A percentile compares a stretch with the other conserved stretches of the same genome.
Conservation (phyloP, 768 basidiomycete species). For the Russula sp. region DNA sequence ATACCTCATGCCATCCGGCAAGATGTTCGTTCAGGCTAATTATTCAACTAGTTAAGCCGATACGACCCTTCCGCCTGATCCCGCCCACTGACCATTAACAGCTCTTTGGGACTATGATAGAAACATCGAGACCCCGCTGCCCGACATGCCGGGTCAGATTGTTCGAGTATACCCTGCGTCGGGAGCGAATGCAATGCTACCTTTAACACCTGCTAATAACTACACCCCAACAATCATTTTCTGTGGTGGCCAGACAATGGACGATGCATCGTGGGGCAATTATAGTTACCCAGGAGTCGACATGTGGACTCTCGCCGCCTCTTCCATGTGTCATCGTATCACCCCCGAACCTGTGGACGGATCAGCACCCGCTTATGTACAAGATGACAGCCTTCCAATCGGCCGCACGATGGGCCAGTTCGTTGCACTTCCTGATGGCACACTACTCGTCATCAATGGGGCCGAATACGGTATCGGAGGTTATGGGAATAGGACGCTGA, state of each 20-base stretch:
- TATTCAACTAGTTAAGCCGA: slow-evolving; percentile 46
- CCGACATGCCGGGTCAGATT: slow-evolving; percentile 60
- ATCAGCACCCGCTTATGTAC: slow-evolving; percentile 48
- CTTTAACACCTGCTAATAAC: slow-evolving; percentile 82
- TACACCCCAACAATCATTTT: slow-evolving; percentile 82
- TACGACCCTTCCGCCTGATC: not conserved
- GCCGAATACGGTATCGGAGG: slow-evolving; percentile 83
- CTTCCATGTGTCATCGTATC: slow-evolving; percentile 70
- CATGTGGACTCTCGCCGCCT: slow-evolving; percentile 66
- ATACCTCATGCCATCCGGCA: slow-evolving; percentile 68
- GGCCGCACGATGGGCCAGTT: slow-evolving; percentile 90
- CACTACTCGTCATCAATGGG: slow-evolving; percentile 74
- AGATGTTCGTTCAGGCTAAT: slow-evolving; percentile 49
- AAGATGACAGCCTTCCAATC: slow-evolving; percentile 71
- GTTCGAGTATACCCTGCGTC: slow-evolving; percentile 87
- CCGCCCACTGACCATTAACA: slow-evolving; percentile 24
- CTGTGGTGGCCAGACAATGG: slow-evolving; percentile 84
- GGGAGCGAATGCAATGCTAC: slow-evolving; percentile 84
- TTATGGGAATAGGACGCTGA: slow-evolving; percentile 50
- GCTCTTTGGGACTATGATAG: slow-evolving; percentile 47
- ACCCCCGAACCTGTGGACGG: slow-evolving; percentile 78
- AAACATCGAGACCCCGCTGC: slow-evolving; percentile 33
- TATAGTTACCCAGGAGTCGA: slow-evolving; percentile 67
- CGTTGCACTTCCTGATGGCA: slow-evolving; percentile 73
- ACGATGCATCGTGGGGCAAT: slow-evolving; percentile 64